Percentiles rank a stretch among this genome's conserved stretches.
Conservation (phyloP, 2,329 filamentous ascomycete genomes). For the Phialophora chinensis region DNA sequence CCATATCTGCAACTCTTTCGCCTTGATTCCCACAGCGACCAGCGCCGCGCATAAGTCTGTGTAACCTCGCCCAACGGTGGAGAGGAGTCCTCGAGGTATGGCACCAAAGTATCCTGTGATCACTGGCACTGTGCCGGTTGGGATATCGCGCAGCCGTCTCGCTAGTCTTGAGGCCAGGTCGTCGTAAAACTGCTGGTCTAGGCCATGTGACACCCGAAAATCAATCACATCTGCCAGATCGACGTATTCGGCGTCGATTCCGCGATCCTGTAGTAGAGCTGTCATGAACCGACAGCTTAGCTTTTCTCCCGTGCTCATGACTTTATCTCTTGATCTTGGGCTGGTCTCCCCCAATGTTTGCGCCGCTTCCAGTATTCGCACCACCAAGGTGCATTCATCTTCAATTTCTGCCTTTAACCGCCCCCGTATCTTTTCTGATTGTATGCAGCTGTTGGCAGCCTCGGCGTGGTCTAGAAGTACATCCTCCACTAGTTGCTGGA, state of each 20-base stretch:
- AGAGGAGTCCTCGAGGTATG: slow-evolving; percentile 87
- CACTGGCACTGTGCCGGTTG: slow-evolving; percentile 70
- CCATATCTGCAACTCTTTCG: slow-evolving; percentile 93
- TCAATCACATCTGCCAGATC: slow-evolving; percentile 84
- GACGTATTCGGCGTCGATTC: slow-evolving; percentile 85
- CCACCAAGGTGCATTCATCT: slow-evolving; percentile 78
- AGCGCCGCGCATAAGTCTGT: slow-evolving; percentile 95
- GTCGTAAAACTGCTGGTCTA: slow-evolving; percentile 74
- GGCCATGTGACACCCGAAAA: slow-evolving; percentile 61
- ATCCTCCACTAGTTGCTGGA: slow-evolving; percentile 75
- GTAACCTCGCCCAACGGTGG: slow-evolving; percentile 92
- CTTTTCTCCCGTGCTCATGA: slow-evolving; percentile 95
- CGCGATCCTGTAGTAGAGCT: slow-evolving; percentile 77
- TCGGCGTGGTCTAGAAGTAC: slow-evolving; percentile 82
- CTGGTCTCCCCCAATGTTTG: slow-evolving; percentile 72
- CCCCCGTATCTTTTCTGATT: slow-evolving; percentile 61
- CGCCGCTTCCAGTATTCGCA: slow-evolving; percentile 73
- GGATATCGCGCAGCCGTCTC: slow-evolving; percentile 68
- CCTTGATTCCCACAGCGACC: slow-evolving; percentile 84
- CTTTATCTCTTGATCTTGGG: slow-evolving; percentile 78
- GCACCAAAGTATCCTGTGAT: slow-evolving; percentile 94
- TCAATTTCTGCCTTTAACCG: slow-evolving; percentile 71
- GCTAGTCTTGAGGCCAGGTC: slow-evolving; percentile 66
- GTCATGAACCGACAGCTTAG: slow-evolving; percentile 92
- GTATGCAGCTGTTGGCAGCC: slow-evolving; percentile 70